Evolutionary conservation across 768 basidiomycete genomes (phyloP), one percentile per base, ranked within the genome.

Genomic region (Leccinum pellstonianum): DNA sequence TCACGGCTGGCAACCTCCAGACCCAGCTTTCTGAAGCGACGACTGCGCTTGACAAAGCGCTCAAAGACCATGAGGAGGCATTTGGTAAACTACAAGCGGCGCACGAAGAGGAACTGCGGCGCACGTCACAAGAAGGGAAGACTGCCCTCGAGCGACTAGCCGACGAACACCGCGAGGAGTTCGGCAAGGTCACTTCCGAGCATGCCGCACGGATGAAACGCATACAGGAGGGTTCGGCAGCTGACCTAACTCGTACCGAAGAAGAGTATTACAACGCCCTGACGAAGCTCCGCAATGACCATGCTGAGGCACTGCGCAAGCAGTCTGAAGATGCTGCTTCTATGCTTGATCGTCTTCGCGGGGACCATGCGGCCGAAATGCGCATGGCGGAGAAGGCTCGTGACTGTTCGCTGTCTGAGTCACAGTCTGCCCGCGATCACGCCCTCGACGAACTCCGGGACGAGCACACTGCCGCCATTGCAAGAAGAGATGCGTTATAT

Each of bases 191-290:
- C 25, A 68, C 71, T 15, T 75, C 77, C 1, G 86, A 85, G 54
- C 86, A 91, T 65, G 76, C 79, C 14, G 82, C 82, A 54, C 64
- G 70, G 10, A 70, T 86, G 60, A 87, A 86, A 72, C 78, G 80
- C 70, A 85, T 84, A 70, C 86, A 87, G 47, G 85, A 84, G 11
- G 79, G 83, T 61, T 74, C 83, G 27, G 79, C 84, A 6, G 76
- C 80, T 12, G 76, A 79, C 43, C 80, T 91, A 14, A 84, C 85
- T 61, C 82, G 80, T 54, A 91, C 88, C 6, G 88, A 90, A 67
- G 90, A 88, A 66, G 87, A 92, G 68, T 92, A 91, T 66, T 91
- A 92, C 70, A 86, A 91, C 59, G 86, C 85, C 21, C 77, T 94
- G 46, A 89, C 86, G 14, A 90, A 89, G 65, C 81, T 93, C 52